Evolutionary conservation across 805 yeast species (phyloP), one percentile per base, ranked within the genome.

Genomic region (Ogataea nakhonphanomensis): DNA sequence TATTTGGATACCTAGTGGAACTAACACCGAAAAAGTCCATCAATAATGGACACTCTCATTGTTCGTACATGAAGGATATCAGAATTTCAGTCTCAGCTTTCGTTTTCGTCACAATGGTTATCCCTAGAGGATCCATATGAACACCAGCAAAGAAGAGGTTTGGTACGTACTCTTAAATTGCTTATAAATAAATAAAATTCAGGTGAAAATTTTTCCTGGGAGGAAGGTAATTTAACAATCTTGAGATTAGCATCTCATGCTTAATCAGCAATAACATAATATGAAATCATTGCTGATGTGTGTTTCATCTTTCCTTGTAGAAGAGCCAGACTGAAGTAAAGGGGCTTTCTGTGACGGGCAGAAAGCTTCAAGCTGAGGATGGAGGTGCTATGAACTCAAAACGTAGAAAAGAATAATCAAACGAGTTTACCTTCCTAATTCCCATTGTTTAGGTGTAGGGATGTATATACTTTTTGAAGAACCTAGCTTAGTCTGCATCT

Each of bases 41-140:
- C 8, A 17, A 3, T 14, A 35, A 37, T 38, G 40, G 37, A 28
- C 34, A 38, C 36, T 28, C 4, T 14, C 25, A 31, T 40, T 46
- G 53, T 46, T 46, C 25, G 30, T 33, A 44, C 39, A 20, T 21
- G 23, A 36, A 44, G 43, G 56, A 45, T 37, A 46, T 37, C 45
- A 46, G 48, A 64, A 64, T 60, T 62, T 61, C 64, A 59, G 52
- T 50, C 43, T 50, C 63, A 62, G 64, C 51, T 54, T 53, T 54
- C 55, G 44, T 47, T 48, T 45, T 46, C 41, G 39, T 43, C 44
- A 26, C 15, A 2, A n/a, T 32, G n/a, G 23, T n/a, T 14, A 33
- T 17, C 20, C 20, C 5, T 17, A 17, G 20, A 17, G 20, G 20
- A 27, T 15, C 37, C 17, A 27, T 28, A 8, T 30, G 38, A 39